Conservation (phyloP, 306 rosid species). For the Quercus rubra region DNA sequence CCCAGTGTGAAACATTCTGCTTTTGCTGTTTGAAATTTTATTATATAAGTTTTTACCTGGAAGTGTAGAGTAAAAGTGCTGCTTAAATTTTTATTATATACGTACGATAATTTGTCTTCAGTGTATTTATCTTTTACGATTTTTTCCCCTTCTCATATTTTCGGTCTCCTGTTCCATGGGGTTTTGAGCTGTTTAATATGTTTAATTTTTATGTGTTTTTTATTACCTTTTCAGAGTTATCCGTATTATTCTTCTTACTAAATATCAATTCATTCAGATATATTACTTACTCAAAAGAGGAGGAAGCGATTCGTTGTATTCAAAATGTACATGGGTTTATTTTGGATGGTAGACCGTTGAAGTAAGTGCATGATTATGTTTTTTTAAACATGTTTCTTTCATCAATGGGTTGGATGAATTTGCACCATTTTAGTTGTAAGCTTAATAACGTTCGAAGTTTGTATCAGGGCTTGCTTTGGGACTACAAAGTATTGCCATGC, state of each 20-base stretch:
- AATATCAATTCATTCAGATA: slow-evolving; percentile 52
- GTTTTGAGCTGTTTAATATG: neutral
- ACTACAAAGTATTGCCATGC: slow-evolving; percentile 99
- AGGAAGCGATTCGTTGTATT: slow-evolving; percentile 95
- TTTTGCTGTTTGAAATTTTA: neutral
- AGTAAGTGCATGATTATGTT: slow-evolving; percentile 31
- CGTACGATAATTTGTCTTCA: neutral
- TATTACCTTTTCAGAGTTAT: neutral
- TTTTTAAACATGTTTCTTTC: neutral
- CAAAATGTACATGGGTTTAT: slow-evolving; percentile 99
- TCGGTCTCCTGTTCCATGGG: neutral
- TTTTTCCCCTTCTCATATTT: neutral
- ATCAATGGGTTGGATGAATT: neutral
- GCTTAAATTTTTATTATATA: neutral
- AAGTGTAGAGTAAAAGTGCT: neutral
- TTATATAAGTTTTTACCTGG: neutral
- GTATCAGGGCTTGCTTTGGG: slow-evolving; percentile 95
- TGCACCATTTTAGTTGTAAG: neutral
- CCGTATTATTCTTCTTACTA: neutral
- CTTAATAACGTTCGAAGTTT: neutral
- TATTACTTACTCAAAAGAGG: slow-evolving; percentile 94
- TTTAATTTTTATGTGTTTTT: neutral
- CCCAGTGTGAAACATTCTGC: neutral
- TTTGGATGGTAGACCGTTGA: slow-evolving; percentile 87
- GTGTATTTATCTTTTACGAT: neutral